A percentile compares a stretch with the other conserved stretches of the same genome.
These are phyloP conservation scores for Fusarium pseudoanthophilum DNA, from an alignment of 2,329 filamentous ascomycete genomes.

Conservation along the genomic window DNA sequence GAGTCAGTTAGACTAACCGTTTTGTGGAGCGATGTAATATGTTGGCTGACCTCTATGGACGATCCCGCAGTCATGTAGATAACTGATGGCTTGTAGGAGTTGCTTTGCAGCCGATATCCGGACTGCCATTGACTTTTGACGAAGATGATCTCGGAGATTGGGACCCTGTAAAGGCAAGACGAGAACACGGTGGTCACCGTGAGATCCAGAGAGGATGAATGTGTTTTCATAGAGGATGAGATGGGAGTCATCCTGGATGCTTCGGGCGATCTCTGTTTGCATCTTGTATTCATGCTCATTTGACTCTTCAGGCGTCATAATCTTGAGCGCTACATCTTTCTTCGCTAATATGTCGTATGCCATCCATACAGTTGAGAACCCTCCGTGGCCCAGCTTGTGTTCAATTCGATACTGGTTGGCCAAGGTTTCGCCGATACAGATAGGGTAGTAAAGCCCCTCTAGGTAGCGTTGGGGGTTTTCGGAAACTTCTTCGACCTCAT, in stretches of 20 bases:
- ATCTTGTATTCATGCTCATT: not conserved
- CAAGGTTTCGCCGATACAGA: not conserved
- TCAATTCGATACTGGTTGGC: not conserved
- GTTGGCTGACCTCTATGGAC: not conserved
- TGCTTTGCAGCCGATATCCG: not conserved
- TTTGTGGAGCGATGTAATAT: fast-evolving
- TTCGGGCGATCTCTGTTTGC: not conserved
- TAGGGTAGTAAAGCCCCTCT: not conserved
- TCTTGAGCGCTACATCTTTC: not conserved
- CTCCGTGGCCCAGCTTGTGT: not conserved
- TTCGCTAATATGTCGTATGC: not conserved
- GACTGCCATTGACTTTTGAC: not conserved
- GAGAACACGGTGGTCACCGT: fast-evolving
- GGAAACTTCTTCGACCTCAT: not conserved
- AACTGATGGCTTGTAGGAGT: not conserved
- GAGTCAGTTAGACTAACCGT: fast-evolving
- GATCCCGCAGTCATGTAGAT: not conserved
- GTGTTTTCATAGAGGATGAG: not conserved
- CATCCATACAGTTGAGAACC: not conserved
- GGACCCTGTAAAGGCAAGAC: not conserved
- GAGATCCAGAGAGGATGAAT: fast-evolving
- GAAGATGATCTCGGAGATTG: not conserved
- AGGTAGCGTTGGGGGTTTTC: not conserved
- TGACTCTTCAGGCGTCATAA: not conserved
- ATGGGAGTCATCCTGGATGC: not conserved